Conservation (phyloP, 768 basidiomycete genomes). For the Kwoniella sp. region DNA sequence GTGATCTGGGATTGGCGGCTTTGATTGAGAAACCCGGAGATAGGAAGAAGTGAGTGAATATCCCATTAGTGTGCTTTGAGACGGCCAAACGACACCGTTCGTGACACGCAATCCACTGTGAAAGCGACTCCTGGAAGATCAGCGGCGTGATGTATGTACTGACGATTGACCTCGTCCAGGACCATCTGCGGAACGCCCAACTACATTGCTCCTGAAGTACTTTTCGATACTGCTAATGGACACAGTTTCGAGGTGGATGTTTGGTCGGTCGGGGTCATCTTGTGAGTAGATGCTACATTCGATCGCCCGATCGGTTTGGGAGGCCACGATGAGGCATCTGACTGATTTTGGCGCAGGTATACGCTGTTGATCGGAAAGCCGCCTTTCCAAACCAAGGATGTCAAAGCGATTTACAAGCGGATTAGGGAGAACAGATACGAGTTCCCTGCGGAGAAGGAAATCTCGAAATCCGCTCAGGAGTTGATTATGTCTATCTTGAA, state of each 20-base stretch:
- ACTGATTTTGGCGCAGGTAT: slow-evolving; percentile 59
- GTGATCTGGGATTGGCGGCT: slow-evolving; percentile 95
- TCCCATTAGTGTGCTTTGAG: no score
- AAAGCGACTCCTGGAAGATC: no score
- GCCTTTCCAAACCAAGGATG: slow-evolving; percentile 97
- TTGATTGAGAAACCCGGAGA: slow-evolving; percentile 95
- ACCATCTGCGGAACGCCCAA: slow-evolving; percentile 98
- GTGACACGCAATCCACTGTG: no score
- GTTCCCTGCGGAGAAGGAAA: slow-evolving; percentile 74
- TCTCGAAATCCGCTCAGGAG: slow-evolving; percentile 71
- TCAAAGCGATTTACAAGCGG: slow-evolving; percentile 95
- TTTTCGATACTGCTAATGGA: slow-evolving; percentile 92
- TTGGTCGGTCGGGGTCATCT: slow-evolving; percentile 95
- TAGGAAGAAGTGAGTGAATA: slow-evolving; percentile 74
- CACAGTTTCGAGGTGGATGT: slow-evolving; percentile 99
- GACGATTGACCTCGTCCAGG: slow-evolving; percentile 45
- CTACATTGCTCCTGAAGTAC: slow-evolving; percentile 93
- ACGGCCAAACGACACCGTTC: no score
- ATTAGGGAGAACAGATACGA: slow-evolving; percentile 92
- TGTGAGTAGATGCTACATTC: slow-evolving; percentile 57
- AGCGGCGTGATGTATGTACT: background rate
- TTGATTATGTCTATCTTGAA: slow-evolving; percentile 85
- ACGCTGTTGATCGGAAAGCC: slow-evolving; percentile 92
- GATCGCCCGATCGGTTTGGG: no score
- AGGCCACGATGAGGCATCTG: no score